phyloP scores from a whole-genome alignment of 1,284 basidiomycete genomes.

The Thecaphora frezii region DNA sequence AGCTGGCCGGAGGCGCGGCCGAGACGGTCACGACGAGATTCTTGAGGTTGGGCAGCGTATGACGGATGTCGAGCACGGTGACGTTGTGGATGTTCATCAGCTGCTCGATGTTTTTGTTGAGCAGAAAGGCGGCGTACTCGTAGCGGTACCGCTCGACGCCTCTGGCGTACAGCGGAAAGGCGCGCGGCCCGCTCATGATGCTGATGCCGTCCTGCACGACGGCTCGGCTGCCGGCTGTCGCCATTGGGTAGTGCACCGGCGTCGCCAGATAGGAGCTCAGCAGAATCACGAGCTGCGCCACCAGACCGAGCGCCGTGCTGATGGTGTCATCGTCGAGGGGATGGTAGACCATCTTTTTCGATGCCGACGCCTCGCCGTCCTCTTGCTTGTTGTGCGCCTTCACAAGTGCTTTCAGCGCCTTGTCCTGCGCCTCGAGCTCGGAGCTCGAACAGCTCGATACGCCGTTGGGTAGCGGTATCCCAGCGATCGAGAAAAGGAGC shows the following conservation, averaged over 20 bases:
- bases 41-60: constrained; percentile 94
- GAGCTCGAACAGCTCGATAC: constrained; percentile 16
- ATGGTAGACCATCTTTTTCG: constrained; percentile 18
- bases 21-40: constrained; percentile 80
- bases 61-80: constrained; percentile 83
- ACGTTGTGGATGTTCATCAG: constrained; percentile 50
- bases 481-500: constrained; percentile 53
- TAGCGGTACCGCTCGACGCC: constrained; percentile 95
- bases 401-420: constrained; percentile 14
- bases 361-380: neutral
- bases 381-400: constrained; percentile 2
- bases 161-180: constrained; percentile 78
- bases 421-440: constrained; percentile 24
- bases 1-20: constrained; percentile 28
- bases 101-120: constrained; percentile 92
- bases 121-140: constrained; percentile 92
- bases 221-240: constrained; percentile 47
- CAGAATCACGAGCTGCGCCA: constrained; percentile 51
- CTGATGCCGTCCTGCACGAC: constrained; percentile 53
- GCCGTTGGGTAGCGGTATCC: constrained; percentile 48
- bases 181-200: constrained; percentile 52
- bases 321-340: constrained; percentile 40
- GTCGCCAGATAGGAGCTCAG: constrained; percentile 47
- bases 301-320: constrained; percentile 45
- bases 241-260: constrained; percentile 50